Base-by-base conservation (phyloP, 2,329 filamentous ascomycete genomes). In the Ceratocystis ficicola region DNA sequence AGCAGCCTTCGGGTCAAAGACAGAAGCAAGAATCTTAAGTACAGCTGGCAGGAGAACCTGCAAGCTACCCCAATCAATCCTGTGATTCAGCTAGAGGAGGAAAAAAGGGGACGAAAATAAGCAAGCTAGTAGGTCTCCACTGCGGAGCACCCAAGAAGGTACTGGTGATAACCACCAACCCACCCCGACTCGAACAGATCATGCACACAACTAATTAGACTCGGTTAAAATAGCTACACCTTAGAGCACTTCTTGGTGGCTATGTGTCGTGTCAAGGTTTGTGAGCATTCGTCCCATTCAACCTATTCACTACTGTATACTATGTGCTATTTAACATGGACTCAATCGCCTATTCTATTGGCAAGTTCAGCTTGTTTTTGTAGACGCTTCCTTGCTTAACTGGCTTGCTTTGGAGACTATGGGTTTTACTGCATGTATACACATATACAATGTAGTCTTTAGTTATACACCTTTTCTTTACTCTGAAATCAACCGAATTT, bases 101-200 rank as follows among this genome's bases (percentile, higher is more conserved):
- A 52, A 61, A 36, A 36, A 28, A 61, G 36, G 57, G 36, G 57
- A 61, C 57, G 30, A 61, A 36, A 61, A 44, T n/a, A 61, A 28
- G n/a, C 36, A 44, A 32, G 25, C 30, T 61, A 36, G 36, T 17
- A 61, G 17, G 30, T 44, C 28, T 61, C 57, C 36, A 41, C 48
- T 52, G 48, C 25, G 8, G 22, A 52, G 48, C 48, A 52, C 25
- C 48, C 48, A 52, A 48, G 41, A 62, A 62, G 20, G 60, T 15
- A 28, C 48, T 52, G 8, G 20, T 12, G 48, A 52, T 52, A 52
- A 50, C 48, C 48, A n/a, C 48, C 22, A 52, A 52, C 6, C 44
- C n/a, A 46, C 41, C 36, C 25, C 25, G 22, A 52, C 48, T 52
- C 48, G 22, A 8, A 28, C 48, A 52, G 48, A 52, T 52, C 48